phyloP scores from a whole-genome alignment of 2,329 filamentous ascomycete species.

The Macroventuria anomochaeta region DNA sequence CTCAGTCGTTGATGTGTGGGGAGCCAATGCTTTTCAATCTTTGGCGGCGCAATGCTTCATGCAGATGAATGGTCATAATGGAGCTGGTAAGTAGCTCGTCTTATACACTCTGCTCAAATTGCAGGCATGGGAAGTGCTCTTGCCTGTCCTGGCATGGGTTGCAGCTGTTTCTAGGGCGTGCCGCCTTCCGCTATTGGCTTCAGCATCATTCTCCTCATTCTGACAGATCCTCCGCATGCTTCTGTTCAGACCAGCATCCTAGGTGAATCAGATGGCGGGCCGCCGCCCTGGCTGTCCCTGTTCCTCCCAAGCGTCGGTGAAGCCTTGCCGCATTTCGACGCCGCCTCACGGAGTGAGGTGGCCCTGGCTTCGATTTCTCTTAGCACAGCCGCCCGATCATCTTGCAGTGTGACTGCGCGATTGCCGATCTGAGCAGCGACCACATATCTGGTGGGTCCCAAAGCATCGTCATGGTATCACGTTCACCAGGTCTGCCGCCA shows the following conservation, averaged over 20 bases:
- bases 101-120: constrained; percentile 42
- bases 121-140: constrained; percentile 29
- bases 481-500: constrained; percentile 27
- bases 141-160: constrained; percentile 42
- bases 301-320: constrained; percentile 20
- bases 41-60: constrained; percentile 37
- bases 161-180: constrained; percentile 40
- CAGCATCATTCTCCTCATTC: constrained; percentile 40
- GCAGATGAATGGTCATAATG: constrained; percentile 28
- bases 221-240: constrained; percentile 30
- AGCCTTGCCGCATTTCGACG: constrained; percentile 21
- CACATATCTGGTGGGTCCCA: constrained; percentile 21
- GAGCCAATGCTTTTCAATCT: constrained; percentile 37
- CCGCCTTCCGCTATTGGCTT: constrained; percentile 45
- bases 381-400: constrained; percentile 27
- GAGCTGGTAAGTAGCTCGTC: constrained; percentile 38
- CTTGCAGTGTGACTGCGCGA: constrained; percentile 33
- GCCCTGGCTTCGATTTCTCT: constrained; percentile 20
- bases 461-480: constrained; percentile 30
- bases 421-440: constrained; percentile 37
- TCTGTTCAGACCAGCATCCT: constrained; percentile 32
- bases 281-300: constrained; percentile 26
- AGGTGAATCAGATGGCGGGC: constrained; percentile 37
- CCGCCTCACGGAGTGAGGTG: constrained; percentile 27
- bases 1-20: constrained; percentile 31